Conservation (phyloP, 805 yeast species). For the Pichia occidentalis region DNA sequence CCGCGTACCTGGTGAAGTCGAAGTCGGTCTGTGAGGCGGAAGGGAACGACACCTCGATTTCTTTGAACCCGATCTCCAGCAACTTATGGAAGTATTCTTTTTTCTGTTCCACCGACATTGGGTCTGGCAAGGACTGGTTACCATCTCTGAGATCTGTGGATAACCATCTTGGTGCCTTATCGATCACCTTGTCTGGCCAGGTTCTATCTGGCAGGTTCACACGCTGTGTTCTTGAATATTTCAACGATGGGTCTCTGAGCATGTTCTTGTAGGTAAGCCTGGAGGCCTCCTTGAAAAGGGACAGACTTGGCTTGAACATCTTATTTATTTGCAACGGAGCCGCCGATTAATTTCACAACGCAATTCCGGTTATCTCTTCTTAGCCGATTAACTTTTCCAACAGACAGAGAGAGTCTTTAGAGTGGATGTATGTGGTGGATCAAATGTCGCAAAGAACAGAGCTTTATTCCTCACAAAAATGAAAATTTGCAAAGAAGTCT, state of each 20-base stretch:
- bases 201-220: constrained; percentile 54
- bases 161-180: constrained; percentile 74
- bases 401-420: no score
- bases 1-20: constrained; percentile 75
- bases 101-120: constrained; percentile 70
- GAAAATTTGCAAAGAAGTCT: no score
- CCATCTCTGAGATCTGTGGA: constrained; percentile 79
- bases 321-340: not conserved
- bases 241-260: constrained; percentile 64
- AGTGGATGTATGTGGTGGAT: no score
- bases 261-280: constrained; percentile 35
- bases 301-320: constrained; percentile 28
- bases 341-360: no score
- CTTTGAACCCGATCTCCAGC: constrained; percentile 69
- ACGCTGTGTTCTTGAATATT: constrained; percentile 52
- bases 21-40: constrained; percentile 79
- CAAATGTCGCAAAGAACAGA: no score
- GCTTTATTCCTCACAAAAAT: no score
- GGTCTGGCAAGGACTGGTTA: constrained; percentile 76
- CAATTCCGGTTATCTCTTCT: no score
- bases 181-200: constrained; percentile 64
- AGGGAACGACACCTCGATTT: constrained; percentile 76
- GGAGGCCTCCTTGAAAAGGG: constrained; percentile 24
- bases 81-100: constrained; percentile 69
- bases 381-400: no score